Percentiles rank a stretch among this genome's conserved stretches.
Evolutionary conservation across 1,284 basidiomycete genomes (phyloP).

Genomic region (Inonotus hispidus): DNA sequence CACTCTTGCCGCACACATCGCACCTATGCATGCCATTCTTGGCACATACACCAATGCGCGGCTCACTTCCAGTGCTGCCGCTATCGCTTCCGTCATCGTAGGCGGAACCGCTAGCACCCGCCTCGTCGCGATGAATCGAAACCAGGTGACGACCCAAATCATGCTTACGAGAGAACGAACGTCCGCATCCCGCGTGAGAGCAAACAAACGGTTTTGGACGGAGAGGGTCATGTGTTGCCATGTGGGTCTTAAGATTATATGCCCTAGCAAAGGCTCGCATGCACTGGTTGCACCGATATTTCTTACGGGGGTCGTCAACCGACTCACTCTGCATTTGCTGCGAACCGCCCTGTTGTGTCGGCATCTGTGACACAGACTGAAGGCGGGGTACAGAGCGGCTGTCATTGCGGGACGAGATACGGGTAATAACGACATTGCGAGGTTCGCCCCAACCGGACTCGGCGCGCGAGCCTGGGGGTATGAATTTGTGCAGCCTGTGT

Average conservation of each 20-base stretch:
- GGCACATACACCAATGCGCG: conserved; percentile 5
- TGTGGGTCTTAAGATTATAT: conserved; percentile 87
- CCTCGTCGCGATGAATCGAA: conserved; percentile 76
- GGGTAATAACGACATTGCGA: conserved; percentile 12
- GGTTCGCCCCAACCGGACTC: conserved; percentile 12
- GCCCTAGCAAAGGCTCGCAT: conserved; percentile 81
- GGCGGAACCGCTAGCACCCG: conserved; percentile 52
- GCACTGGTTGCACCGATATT: conserved; percentile 68
- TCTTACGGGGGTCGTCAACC: conserved; percentile 63
- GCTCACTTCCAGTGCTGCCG: conserved; percentile 5
- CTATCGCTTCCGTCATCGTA: conserved; percentile 22
- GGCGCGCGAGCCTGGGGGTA: conserved; percentile 7
- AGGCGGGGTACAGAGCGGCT: conserved; percentile 1
- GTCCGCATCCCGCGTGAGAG: conserved; percentile 72
- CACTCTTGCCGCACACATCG: conserved; percentile 60
- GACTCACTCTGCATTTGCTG: conserved; percentile 33
- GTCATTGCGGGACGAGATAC: conserved; percentile 7
- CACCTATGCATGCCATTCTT: conserved; percentile 10
- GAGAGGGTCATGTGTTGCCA: conserved; percentile 85
- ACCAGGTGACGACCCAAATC: conserved; percentile 82
- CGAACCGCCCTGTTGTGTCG: conserved; percentile 32
- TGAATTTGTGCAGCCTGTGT: conserved; percentile 6
- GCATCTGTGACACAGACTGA: conserved; percentile 38
- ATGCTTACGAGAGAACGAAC: conserved; percentile 87
- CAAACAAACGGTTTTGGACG: conserved; percentile 81